Base-by-base conservation (phyloP, 176 grass and related monocot genomes). In the Bothriochloa decipiens region DNA sequence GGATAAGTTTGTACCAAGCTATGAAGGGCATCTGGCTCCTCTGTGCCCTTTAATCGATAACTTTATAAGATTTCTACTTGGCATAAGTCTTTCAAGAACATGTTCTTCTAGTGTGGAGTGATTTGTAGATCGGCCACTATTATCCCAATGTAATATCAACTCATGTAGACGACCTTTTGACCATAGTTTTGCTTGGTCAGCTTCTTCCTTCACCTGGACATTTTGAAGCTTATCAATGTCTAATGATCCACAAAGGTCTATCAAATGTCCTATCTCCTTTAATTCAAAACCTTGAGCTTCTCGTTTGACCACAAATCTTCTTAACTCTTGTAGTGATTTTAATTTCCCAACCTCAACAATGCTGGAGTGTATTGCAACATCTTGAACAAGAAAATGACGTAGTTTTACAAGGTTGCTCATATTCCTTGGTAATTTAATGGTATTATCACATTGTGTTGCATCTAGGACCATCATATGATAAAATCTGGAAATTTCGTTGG, bases 101-200 rank as follows among this genome's bases (percentile, higher is more conserved):
- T 14, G 2, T 1, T 0, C 2, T 47, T 79, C 67, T 13, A 0
- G 2, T 0, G 3, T 3, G 0, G 11, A 15, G 0, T 63, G 0
- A 0, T 0, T 12, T 11, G 33, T 29, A 5, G 37, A 1, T 1
- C 7, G 11, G 1, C 0, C 0, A 4, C 0, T 10, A 42, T 42
- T 3, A 6, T 20, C 1, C 82, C 82, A 84, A 0, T 0, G 0
- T 22, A 84, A 0, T 76, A 1, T 3, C 4, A 84, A 13, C 0
- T 74, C 3, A 0, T 1, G 20, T 8, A 84, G 18, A 3, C 2
- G 14, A 0, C 12, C 6, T 39, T 76, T 84, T 2, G 13, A 0
- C 0, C 13, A 0, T 0, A 75, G 1, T 11, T 76, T 76, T 16
- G 46, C 75, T 71, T n/a, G 0, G 33, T 78, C 65, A 11, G 53